Evolutionary conservation across 208 protist genomes (phyloP), one percentile per base, ranked within the genome.

Genomic region (Leishmania tarentolae): DNA sequence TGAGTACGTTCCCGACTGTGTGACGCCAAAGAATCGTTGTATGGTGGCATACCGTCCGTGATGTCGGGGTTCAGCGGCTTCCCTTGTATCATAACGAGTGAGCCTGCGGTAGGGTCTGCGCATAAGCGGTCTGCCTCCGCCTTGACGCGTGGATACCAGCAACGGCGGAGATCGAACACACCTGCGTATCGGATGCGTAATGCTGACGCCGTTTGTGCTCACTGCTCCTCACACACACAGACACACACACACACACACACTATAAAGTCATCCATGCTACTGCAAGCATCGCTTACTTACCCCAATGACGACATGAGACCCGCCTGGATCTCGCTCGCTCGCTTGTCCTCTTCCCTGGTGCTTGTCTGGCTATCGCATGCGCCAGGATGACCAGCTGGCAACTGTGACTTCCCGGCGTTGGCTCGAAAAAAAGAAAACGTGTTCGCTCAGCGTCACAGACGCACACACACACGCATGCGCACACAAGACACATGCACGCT

Each of bases 1-100:
- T 1, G 57, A 90, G 78, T 97, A 94, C 80, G 92, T 95, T 56
- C 92, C 93, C 40, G 79, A 86, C 56, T 88, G 83, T 42, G 90
- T 95, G 50, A 97, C 93, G 35, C 92, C 93, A 13, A 97, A 97
- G 81, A 95, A 97, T 71, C 87, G 59, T n/a, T 66, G 59, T n/a
- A 31, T 46, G 86, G 93, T 31, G 86, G 80, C 40, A 71, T 97
- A 44, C 89, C 91, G 15, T 71, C 75, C 28, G 57, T 66, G 31
- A 66, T n/a, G 59, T 66, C 13, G 11, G n/a, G 17, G 59, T 13
- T 15, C 11, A 31, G 24, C 9, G 11, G n/a, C 37, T 40, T 66
- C n/a, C n/a, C 28, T 66, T 11, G 59, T 6, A 37, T 24, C 59
- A 11, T n/a, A 31, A 19, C 59, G 13, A 37, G 59, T 13, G 24